phyloP scores from a whole-genome alignment of 2,329 filamentous ascomycete species.

The Phaeomoniella chlamydospora region DNA sequence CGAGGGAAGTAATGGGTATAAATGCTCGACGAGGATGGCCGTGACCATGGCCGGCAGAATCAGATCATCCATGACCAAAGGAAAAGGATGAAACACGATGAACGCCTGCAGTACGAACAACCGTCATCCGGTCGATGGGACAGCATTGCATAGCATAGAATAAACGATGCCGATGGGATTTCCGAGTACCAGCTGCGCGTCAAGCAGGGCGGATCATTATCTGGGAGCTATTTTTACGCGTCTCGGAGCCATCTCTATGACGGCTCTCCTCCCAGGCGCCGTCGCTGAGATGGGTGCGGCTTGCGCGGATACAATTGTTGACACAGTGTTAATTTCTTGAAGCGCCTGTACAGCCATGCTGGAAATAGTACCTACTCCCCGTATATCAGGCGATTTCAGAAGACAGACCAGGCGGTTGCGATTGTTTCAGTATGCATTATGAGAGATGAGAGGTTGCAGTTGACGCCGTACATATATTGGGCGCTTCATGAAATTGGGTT shows the following conservation, averaged over 20 bases:
- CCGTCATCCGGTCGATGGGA: not conserved
- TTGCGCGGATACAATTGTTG: no score
- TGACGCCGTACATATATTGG: constrained; percentile 5
- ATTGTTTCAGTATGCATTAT: constrained; percentile 9
- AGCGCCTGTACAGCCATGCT: not conserved
- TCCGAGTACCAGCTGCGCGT: constrained; percentile 1
- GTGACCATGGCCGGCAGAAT: not conserved
- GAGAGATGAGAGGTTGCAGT: constrained; percentile 13
- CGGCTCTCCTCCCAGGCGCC: no score
- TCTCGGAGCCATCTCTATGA: not conserved
- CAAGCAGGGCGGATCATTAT: constrained; percentile 1
- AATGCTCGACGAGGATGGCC: not conserved
- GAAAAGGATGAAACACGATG: constrained; percentile 1
- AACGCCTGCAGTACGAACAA: not conserved
- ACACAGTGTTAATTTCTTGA: no score
- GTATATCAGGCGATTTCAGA: no score
- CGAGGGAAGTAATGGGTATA: constrained; percentile 6
- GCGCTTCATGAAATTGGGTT: constrained; percentile 2
- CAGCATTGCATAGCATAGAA: no score
- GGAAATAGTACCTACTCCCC: not conserved
- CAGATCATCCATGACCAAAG: not conserved
- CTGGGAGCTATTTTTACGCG: constrained; percentile 3
- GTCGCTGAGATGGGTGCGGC: no score
- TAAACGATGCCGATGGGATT: no score
- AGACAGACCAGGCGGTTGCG: constrained; percentile 2